Percentiles rank a stretch among this genome's conserved stretches.
phyloP scores from a whole-genome alignment of 148 eudicot genomes.

The Drosera capensis region DNA sequence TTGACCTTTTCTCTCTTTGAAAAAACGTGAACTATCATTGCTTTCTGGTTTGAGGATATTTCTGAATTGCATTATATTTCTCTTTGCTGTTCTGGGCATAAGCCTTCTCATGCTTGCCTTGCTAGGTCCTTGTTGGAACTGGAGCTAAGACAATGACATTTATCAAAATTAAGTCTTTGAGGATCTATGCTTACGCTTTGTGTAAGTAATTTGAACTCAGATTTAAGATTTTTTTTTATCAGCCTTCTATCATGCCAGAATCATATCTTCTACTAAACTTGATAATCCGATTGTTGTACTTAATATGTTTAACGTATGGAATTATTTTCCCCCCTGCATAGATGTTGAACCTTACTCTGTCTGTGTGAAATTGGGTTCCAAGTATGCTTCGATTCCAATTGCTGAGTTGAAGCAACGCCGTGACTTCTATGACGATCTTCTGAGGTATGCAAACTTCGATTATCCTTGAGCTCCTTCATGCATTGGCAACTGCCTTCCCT shows the following conservation, averaged over 20 bases:
- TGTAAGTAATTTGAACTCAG: slow-evolving; percentile 37
- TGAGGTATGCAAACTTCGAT: too few species aligned
- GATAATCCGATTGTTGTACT: neutral
- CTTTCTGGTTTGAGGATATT: too few species aligned
- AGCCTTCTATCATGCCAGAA: neutral
- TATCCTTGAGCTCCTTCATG: too few species aligned
- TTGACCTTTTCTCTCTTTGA: too few species aligned
- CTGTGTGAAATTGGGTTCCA: slow-evolving; percentile 73
- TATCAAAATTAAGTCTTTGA: slow-evolving; percentile 65
- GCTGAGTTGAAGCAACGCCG: slow-evolving; percentile 41
- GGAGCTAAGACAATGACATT: slow-evolving; percentile 73
- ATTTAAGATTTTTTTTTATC: neutral
- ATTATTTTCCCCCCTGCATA: slow-evolving; percentile 9
- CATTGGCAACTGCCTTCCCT: too few species aligned
- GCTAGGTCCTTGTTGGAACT: slow-evolving; percentile 91
- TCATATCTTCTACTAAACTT: neutral
- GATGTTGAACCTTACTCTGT: slow-evolving; percentile 80
- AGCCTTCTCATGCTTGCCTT: slow-evolving; percentile 7
- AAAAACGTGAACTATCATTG: too few species aligned
- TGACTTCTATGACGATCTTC: slow-evolving; percentile 72
- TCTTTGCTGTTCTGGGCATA: neutral
- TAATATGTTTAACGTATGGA: neutral
- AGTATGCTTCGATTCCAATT: slow-evolving; percentile 55
- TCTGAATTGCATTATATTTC: neutral
- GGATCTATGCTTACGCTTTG: slow-evolving; percentile 83